phyloP scores from a whole-genome alignment of 2,329 filamentous ascomycete genomes.

The Fusarium sp. region DNA sequence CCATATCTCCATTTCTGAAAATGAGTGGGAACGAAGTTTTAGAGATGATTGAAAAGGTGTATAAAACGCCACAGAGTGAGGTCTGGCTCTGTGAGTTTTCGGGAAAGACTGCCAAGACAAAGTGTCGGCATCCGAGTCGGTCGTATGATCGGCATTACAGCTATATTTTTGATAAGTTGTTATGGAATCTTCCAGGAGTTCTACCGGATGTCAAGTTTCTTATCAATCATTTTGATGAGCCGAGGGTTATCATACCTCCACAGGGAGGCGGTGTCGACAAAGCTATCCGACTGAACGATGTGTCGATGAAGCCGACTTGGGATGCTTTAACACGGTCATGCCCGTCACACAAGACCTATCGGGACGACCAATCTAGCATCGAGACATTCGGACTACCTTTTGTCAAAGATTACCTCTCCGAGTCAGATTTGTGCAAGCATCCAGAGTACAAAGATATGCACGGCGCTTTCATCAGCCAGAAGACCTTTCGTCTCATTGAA shows the following conservation, averaged over 20 bases:
- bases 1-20: slow-evolving; percentile 52
- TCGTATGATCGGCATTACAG: slow-evolving; percentile 47
- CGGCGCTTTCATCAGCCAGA: slow-evolving; percentile 56
- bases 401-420: slow-evolving; percentile 41
- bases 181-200: slow-evolving; percentile 34
- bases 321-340: slow-evolving; percentile 46
- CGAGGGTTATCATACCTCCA: slow-evolving; percentile 50
- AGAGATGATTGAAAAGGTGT: slow-evolving; percentile 40
- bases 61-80: slow-evolving; percentile 42
- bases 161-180: slow-evolving; percentile 44
- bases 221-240: slow-evolving; percentile 60
- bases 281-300: slow-evolving; percentile 35
- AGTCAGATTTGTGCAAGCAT: slow-evolving; percentile 55
- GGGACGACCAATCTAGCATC: not conserved
- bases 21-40: slow-evolving; percentile 49
- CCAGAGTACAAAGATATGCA: slow-evolving; percentile 54
- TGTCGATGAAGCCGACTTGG: slow-evolving; percentile 46
- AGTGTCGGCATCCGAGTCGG: slow-evolving; percentile 48
- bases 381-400: slow-evolving; percentile 48
- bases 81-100: slow-evolving; percentile 51
- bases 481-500: slow-evolving; percentile 52
- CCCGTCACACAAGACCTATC: not conserved
- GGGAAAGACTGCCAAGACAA: slow-evolving; percentile 36
- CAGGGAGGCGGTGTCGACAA: not conserved
- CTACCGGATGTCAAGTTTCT: slow-evolving; percentile 54